Base-by-base conservation (phyloP, 2,329 filamentous ascomycete species). In the Zasmidium angulare region DNA sequence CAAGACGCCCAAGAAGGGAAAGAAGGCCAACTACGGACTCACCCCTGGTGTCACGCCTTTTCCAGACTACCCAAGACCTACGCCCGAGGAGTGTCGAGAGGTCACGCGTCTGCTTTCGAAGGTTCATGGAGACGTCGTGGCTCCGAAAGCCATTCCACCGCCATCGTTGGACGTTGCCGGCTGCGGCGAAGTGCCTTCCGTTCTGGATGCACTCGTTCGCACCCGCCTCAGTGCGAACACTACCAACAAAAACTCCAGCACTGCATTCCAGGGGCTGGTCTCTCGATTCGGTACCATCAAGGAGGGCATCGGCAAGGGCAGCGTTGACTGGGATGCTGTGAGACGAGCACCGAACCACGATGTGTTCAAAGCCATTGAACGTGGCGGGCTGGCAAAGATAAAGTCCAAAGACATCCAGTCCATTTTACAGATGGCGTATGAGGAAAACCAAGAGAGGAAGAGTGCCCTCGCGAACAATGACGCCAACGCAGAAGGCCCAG, bases 271-370 rank as follows among this genome's bases (percentile, higher is more conserved):
- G 59, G 86, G 86, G 0, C 78, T 95, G 0, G 84, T 88, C 2
- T 69, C 82, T 19, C 81, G 76, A 31, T 92, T 88, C 63, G 89
- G 89, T 0, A 79, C 85, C 19, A 75, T 88, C 2, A 72, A 85
- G 29, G 78, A 82, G 46, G 86, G 88, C 6, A 76, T 88, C 10
- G 88, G 88, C 3, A 86, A 87, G 66, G 88, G 87, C 2, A 90
- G 87, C 56, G 87, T 92, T 7, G 79, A 92, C 70, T 93, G 89
- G 88, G 84, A 91, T 65, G 85, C 84, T 10, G 87, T 93, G 1
- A 83, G 86, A 21, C 73, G 77, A 23, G 84, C 86, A 1, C 73
- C 84, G 1, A 71, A 84, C 3, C 78, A 82, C 43, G 84, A 88
- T 4, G 78, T 95, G n/a, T 84, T 83, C 49, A 77, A 87, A 53